A percentile compares a stretch with the other conserved stretches of the same genome.
Evolutionary conservation across 1,284 basidiomycete genomes (phyloP).

Genomic region (Austropuccinia psidii): DNA sequence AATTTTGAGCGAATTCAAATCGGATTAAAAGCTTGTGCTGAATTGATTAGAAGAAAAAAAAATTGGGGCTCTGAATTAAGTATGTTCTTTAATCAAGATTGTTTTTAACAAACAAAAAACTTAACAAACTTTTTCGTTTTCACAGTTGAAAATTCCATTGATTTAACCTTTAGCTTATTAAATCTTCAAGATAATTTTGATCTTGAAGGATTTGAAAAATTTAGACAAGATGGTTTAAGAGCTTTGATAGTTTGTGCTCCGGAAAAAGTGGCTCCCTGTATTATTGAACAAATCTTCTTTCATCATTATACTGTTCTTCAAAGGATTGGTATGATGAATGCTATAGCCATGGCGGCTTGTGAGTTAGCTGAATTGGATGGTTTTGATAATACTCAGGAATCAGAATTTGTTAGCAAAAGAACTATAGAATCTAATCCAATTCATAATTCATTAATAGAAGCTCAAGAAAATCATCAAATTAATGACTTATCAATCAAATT

Average conservation of each 20-base stretch:
- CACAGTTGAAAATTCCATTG: slow-evolving; percentile 10
- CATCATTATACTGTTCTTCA: slow-evolving; percentile 20
- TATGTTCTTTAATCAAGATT: not conserved
- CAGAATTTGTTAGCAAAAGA: too few relatives aligned
- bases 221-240: not conserved
- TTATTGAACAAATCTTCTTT: slow-evolving; percentile 27
- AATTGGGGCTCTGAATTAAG: slow-evolving; percentile 21
- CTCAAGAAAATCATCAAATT: too few relatives aligned
- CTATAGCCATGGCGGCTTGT: not conserved
- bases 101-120: not conserved
- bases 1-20: slow-evolving; percentile 1
- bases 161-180: slow-evolving; percentile 1
- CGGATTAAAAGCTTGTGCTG: not conserved
- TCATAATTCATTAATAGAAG: too few relatives aligned
- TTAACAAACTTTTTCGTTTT: not conserved
- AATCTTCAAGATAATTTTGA: slow-evolving; percentile 22
- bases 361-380: slow-evolving; percentile 1
- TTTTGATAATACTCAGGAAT: too few relatives aligned
- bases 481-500: too few relatives aligned
- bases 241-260: not conserved
- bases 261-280: not conserved
- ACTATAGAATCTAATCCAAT: too few relatives aligned
- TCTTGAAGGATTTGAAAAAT: slow-evolving; percentile 2
- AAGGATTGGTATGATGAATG: slow-evolving; percentile 11
- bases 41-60: slow-evolving; percentile 17